Conservation (phyloP, 768 basidiomycete species). For the Psilocybe azurescens region DNA sequence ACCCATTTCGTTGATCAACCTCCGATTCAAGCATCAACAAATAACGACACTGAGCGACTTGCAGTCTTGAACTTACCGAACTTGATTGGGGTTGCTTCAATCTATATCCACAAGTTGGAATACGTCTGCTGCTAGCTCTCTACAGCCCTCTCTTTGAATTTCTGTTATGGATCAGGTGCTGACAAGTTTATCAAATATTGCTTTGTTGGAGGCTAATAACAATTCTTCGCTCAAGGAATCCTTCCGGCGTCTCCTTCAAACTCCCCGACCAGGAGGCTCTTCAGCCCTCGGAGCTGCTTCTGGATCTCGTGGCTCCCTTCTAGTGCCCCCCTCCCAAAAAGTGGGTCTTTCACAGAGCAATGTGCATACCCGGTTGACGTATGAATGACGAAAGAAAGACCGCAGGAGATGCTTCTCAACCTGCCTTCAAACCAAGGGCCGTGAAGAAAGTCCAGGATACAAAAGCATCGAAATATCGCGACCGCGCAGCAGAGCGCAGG, state of each 20-base stretch:
- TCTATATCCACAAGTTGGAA: too few relatives aligned
- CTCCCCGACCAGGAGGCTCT: slow-evolving; percentile 28
- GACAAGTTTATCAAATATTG: background rate
- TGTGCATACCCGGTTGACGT: slow-evolving; percentile 14
- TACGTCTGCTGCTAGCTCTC: too few relatives aligned
- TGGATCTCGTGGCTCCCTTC: slow-evolving; percentile 37
- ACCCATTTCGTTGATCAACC: background rate
- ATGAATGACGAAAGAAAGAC: slow-evolving; percentile 45
- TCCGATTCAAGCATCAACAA: slow-evolving; percentile 1
- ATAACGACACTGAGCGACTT: background rate
- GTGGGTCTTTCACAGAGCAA: slow-evolving; percentile 25
- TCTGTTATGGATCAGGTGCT: slow-evolving; percentile 40
- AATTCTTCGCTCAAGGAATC: slow-evolving; percentile 49
- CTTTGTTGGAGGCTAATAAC: background rate
- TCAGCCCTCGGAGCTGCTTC: slow-evolving; percentile 24
- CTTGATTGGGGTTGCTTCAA: too few relatives aligned
- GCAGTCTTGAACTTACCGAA: too few relatives aligned
- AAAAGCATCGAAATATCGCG: slow-evolving; percentile 61
- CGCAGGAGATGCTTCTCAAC: slow-evolving; percentile 54
- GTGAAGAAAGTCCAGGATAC: slow-evolving; percentile 61
- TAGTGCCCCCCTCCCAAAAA: slow-evolving; percentile 32
- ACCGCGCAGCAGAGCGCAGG: slow-evolving; percentile 78
- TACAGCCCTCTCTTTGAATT: too few relatives aligned
- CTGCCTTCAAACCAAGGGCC: slow-evolving; percentile 83
- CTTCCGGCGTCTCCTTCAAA: slow-evolving; percentile 56